Percentiles rank a stretch among this genome's conserved stretches.
These are phyloP conservation scores for Thalassiosira ordinaria DNA, from an alignment of 352 stramenopile genomes.

Conservation along the genomic window DNA sequence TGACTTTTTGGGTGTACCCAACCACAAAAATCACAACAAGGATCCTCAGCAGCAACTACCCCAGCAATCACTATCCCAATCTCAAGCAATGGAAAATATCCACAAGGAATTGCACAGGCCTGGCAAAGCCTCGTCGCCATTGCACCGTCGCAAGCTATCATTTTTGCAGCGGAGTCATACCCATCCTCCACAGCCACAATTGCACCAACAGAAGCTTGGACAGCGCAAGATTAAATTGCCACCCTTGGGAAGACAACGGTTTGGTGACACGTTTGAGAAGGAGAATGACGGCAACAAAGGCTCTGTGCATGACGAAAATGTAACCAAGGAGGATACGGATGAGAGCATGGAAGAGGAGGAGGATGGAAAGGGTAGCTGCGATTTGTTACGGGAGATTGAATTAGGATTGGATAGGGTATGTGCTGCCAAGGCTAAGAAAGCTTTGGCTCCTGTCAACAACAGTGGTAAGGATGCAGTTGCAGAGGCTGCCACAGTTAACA, in stretches of 20 bases:
- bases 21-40: slow-evolving; percentile 1
- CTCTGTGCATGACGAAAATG: too few relatives aligned
- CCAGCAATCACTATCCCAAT: slow-evolving; percentile 6
- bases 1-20: slow-evolving; percentile 2
- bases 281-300: slow-evolving; percentile 5
- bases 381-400: slow-evolving; percentile 44
- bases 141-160: background rate
- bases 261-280: too few relatives aligned
- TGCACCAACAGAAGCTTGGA: background rate
- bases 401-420: slow-evolving; percentile 23
- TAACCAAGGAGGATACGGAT: too few relatives aligned
- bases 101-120: background rate
- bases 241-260: background rate
- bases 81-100: background rate
- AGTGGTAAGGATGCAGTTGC: too few relatives aligned
- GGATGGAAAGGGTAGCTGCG: slow-evolving; percentile 1
- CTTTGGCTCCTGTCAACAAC: too few relatives aligned
- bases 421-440: background rate
- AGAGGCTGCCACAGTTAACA: too few relatives aligned
- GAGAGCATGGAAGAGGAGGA: background rate
- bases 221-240: background rate
- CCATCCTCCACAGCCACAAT: slow-evolving; percentile 20
- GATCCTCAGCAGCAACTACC: too few relatives aligned
- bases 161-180: slow-evolving; percentile 18
- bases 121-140: background rate